Conservation (phyloP, 257 asterid genomes). For the Pogostemon cablin region DNA sequence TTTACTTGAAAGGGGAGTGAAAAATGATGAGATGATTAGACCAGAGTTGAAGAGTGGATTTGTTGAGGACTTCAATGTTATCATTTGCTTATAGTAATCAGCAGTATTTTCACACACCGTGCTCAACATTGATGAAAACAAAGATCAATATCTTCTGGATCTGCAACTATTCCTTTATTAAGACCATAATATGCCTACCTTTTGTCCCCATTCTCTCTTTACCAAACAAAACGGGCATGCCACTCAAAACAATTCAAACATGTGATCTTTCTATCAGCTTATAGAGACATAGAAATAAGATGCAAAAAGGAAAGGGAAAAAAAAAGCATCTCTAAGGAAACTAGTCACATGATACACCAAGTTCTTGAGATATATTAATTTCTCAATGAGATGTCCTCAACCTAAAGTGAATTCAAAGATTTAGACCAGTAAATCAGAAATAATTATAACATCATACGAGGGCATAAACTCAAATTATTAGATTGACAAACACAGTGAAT, state of each 20-base stretch:
- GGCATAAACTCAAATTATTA: background rate
- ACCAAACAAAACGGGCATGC: background rate
- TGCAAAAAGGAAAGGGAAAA: background rate
- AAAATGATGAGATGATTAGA: background rate
- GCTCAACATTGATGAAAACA: conserved; percentile 63
- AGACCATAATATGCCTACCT: conserved; percentile 75
- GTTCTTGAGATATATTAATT: background rate
- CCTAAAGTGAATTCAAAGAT: background rate
- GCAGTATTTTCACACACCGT: conserved; percentile 70
- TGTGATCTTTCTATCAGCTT: background rate
- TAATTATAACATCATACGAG: background rate
- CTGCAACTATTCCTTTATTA: conserved; percentile 74
- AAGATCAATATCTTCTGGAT: conserved; percentile 70
- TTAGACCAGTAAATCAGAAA: background rate
- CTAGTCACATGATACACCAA: conserved; percentile 22
- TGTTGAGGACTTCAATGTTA: conserved; percentile 49
- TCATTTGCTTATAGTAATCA: conserved; percentile 70
- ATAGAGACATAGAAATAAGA: background rate
- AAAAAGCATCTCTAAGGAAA: background rate
- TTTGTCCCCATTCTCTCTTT: conserved; percentile 66
- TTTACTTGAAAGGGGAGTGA: background rate
- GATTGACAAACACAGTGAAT: background rate
- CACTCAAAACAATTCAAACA: conserved; percentile 24
- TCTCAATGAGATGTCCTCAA: background rate
- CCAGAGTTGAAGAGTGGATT: conserved; percentile 57